phyloP scores from a whole-genome alignment of 2,329 filamentous ascomycete genomes.

The Pseudogymnoascus sp. region DNA sequence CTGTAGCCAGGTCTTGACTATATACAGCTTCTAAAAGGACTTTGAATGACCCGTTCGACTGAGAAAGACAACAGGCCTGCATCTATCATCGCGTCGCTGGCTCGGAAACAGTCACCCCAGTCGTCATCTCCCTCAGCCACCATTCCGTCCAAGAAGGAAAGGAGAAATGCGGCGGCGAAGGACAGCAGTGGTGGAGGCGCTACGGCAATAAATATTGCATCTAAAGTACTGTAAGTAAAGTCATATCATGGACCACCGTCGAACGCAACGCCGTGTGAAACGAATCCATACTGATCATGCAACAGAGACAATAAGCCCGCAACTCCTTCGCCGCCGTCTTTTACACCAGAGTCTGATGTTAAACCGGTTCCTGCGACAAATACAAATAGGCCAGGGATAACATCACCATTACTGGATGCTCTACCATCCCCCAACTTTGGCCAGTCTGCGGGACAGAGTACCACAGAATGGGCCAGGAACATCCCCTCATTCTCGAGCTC shows the following conservation, averaged over 20 bases:
- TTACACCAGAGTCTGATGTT: constrained; percentile 23
- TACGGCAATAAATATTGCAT: constrained; percentile 28
- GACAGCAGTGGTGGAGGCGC: constrained; percentile 23
- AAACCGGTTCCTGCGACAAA: constrained; percentile 21
- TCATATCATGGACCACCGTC: not conserved
- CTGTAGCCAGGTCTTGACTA: not conserved
- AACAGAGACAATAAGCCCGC: constrained; percentile 18
- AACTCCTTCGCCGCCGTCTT: constrained; percentile 16
- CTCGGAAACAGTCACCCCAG: constrained; percentile 23
- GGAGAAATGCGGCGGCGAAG: constrained; percentile 31
- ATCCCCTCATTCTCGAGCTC: constrained; percentile 35
- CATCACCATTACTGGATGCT: constrained; percentile 27
- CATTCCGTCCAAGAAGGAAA: constrained; percentile 26
- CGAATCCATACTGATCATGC: constrained; percentile 13
- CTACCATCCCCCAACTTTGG: constrained; percentile 25
- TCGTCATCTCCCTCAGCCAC: constrained; percentile 21
- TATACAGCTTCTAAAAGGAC: constrained; percentile 10
- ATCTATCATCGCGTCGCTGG: constrained; percentile 18
- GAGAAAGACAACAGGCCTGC: constrained; percentile 26
- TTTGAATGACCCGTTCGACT: constrained; percentile 33
- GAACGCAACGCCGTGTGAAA: not conserved
- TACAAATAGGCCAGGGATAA: constrained; percentile 18
- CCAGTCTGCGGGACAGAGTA: constrained; percentile 24
- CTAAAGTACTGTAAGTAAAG: constrained; percentile 26
- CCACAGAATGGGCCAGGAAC: constrained; percentile 40